phyloP scores from a whole-genome alignment of 73 alveolate species.

The Tetrahymena thermophila region DNA sequence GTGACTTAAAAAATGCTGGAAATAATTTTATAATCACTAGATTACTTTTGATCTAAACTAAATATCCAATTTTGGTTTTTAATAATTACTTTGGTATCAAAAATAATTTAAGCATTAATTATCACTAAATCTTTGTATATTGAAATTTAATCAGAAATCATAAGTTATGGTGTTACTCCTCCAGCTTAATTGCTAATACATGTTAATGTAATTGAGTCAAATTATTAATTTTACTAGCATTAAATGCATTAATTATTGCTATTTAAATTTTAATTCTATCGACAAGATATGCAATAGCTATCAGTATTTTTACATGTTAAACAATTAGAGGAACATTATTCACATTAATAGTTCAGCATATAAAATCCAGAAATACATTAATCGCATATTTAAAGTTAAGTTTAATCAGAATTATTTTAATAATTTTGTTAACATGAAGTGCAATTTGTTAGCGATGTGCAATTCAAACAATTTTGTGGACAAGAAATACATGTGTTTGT shows the following conservation, averaged over 20 bases:
- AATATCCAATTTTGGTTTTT: not conserved
- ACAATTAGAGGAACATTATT: not conserved
- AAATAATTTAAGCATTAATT: not conserved
- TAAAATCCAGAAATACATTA: not conserved
- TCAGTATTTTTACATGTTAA: not conserved
- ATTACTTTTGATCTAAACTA: not conserved
- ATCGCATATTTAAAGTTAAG: not conserved
- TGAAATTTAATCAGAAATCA: not conserved
- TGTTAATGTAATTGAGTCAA: not conserved
- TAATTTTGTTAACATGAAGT: not conserved
- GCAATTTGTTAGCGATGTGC: not conserved
- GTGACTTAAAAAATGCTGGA: not conserved
- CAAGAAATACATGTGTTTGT: not conserved
- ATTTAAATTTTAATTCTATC: not conserved
- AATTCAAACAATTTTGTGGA: not conserved
- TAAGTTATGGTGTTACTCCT: not conserved
- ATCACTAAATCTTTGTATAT: not conserved
- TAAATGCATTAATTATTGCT: not conserved
- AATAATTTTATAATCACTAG: not conserved
- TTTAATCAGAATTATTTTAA: not conserved
- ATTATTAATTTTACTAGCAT: not conserved
- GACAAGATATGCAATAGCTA: not conserved
- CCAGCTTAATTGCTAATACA: not conserved
- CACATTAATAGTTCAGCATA: not conserved
- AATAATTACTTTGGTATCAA: not conserved